A percentile compares a stretch with the other conserved stretches of the same genome.
Conservation (phyloP, 164 flowering plant genomes). For the Chimonanthus praecox region DNA sequence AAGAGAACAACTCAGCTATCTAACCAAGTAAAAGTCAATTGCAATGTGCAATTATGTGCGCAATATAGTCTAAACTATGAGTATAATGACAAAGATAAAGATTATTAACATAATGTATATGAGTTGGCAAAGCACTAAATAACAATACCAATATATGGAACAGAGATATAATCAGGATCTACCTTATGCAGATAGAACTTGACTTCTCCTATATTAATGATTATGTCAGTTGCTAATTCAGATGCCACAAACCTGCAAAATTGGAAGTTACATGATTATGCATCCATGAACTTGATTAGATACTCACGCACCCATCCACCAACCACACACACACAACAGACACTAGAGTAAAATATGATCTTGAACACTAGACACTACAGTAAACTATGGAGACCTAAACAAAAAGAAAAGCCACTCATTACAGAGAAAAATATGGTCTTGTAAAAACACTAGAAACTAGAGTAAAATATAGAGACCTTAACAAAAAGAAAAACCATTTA, state of each 20-base stretch:
- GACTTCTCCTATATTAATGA: slow-evolving; percentile 59
- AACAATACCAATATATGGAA: background rate
- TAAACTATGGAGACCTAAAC: background rate
- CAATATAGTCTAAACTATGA: background rate
- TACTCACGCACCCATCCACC: too few species aligned
- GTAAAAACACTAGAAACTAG: background rate
- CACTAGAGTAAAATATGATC: too few species aligned
- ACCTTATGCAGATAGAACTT: slow-evolving; percentile 95
- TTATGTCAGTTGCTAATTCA: slow-evolving; percentile 73
- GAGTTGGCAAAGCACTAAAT: background rate
- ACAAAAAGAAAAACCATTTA: background rate
- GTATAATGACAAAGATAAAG: background rate
- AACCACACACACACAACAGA: too few species aligned
- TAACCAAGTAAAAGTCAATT: too few species aligned
- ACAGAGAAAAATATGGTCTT: background rate
- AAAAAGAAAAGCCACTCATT: background rate
- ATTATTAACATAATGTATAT: background rate
- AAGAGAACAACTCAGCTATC: too few species aligned
- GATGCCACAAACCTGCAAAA: slow-evolving; percentile 72
- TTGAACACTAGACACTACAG: too few species aligned
- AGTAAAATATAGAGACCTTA: background rate
- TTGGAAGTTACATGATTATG: slow-evolving; percentile 1
- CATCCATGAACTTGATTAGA: slow-evolving; percentile 1
- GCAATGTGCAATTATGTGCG: background rate
- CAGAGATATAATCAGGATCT: slow-evolving; percentile 4